Evolutionary conservation across 2,329 filamentous ascomycete genomes (phyloP), one percentile per base, ranked within the genome.

Genomic region (Teratosphaeriaceae sp.): DNA sequence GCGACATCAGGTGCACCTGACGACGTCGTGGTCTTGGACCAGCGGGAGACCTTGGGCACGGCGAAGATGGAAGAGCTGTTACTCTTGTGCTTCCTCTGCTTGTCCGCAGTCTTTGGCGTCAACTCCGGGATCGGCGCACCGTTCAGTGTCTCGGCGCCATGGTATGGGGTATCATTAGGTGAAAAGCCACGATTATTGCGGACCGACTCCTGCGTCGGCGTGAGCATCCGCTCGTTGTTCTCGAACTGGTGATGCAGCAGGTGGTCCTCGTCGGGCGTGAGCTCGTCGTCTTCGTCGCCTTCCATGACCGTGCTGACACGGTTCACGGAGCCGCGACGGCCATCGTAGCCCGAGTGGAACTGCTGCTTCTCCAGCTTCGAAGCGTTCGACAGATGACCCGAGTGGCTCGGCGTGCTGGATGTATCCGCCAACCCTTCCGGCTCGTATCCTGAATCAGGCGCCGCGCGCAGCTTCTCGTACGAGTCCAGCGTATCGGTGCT

Each of bases 1-100:
- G 52, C 51, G 8, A 47, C 50, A 42, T 62, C 59, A 2, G 59
- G 59, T 13, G 86, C 82, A 33, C 88, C 80, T 47, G 88, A 94
- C 0, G 88, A 95, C 3, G 89, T 79, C 0, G 92, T 98, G 2
- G 90, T 97, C 68, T 94, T 92, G 0, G 90, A 97, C 92, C 92
- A 98, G 33, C 92, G 80, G 5, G 92, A 97, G 49, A 95, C 89
- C 70, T 94, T 96, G 19, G 89, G 88, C 48, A 69, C 66, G 38
- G 66, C 67, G 43, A 94, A 85, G 72, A 81, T 73, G 0, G 85
- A 87, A 0, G 88, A 92, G 45, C 81, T 80, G 59, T 78, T 84
- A 1, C 87, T 90, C 63, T 94, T 94, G 69, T 94, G 85, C 69
- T 94, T 96, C 64, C 85, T 86, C 49, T 79, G 77, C 65, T 85